Percentiles rank a stretch among this genome's conserved stretches.
Conservation (phyloP, 1,284 basidiomycete genomes). For the Melampsora larici-populina region DNA sequence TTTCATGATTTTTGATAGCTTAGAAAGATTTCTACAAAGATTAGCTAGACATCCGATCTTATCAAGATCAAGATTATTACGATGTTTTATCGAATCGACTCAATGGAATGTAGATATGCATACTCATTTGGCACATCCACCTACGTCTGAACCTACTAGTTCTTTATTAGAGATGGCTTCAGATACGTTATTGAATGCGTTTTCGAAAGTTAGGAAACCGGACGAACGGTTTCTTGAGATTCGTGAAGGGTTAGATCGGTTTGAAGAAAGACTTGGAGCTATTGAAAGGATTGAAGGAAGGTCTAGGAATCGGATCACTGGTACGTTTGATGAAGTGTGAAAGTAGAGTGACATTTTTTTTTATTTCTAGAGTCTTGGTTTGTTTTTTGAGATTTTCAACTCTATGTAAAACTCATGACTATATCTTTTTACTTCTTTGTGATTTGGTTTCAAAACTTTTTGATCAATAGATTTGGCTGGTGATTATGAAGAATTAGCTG, state of each 20-base stretch:
- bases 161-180: conserved; percentile 90
- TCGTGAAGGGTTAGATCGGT: conserved; percentile 84
- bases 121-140: conserved; percentile 82
- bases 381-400: no score
- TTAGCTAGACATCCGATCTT: conserved; percentile 87
- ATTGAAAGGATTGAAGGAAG: conserved; percentile 68
- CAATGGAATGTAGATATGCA: conserved; percentile 99
- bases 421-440: not conserved
- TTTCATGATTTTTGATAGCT: conserved; percentile 58
- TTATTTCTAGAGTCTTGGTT: no score
- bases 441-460: conserved; percentile 3
- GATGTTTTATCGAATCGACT: conserved; percentile 88
- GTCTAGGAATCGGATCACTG: conserved; percentile 43
- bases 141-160: conserved; percentile 68
- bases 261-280: conserved; percentile 79
- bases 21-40: conserved; percentile 88
- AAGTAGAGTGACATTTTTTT: no score
- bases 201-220: conserved; percentile 89
- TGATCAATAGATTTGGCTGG: conserved; percentile 75
- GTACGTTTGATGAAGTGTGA: conserved; percentile 62
- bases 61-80: conserved; percentile 81
- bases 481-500: conserved; percentile 95
- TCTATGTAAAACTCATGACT: no score
- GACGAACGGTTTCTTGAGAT: conserved; percentile 91
- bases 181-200: conserved; percentile 91